phyloP scores from a whole-genome alignment of 352 stramenopile species.

The Phytopythium mirpurense region DNA sequence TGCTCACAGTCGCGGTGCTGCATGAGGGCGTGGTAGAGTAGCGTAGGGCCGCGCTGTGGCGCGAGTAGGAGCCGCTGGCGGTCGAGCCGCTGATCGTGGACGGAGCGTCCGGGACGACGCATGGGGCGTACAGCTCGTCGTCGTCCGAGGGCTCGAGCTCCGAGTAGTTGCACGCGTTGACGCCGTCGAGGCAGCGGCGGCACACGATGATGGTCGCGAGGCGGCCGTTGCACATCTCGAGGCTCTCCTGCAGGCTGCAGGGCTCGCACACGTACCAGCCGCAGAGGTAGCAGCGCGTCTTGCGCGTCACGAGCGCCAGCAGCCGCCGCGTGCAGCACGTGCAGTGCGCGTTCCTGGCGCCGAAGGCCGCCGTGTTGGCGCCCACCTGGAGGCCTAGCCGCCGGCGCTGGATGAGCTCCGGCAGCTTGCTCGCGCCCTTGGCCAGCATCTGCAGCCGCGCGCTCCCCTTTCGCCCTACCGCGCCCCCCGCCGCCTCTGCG shows the following conservation, averaged over 20 bases:
- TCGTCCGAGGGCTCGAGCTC: neutral
- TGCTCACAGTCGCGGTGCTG: neutral
- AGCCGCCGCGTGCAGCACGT: slow-evolving; percentile 26
- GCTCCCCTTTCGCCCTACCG: too few relatives aligned
- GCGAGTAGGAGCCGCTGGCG: neutral
- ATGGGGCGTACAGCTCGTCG: neutral
- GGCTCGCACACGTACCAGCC: slow-evolving; percentile 22
- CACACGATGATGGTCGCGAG: slow-evolving; percentile 20
- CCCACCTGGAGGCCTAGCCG: slow-evolving; percentile 24
- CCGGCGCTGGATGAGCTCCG: slow-evolving; percentile 20
- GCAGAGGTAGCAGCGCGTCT: slow-evolving; percentile 23
- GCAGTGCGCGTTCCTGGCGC: slow-evolving; percentile 20
- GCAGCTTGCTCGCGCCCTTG: slow-evolving; percentile 14
- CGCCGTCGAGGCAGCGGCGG: slow-evolving; percentile 15
- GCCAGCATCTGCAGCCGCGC: slow-evolving; percentile 17
- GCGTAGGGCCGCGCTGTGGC: neutral
- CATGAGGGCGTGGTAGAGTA: neutral
- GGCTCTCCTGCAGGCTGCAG: slow-evolving; percentile 16
- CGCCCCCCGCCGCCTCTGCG: too few relatives aligned
- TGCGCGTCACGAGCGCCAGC: slow-evolving; percentile 5
- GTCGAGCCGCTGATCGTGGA: too few relatives aligned
- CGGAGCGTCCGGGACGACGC: neutral
- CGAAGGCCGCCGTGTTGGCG: slow-evolving; percentile 21
- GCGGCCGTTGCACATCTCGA: slow-evolving; percentile 26
- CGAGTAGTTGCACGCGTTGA: slow-evolving; percentile 18